phyloP scores from a whole-genome alignment of 2,329 filamentous ascomycete species.

The Alternaria arbusti region DNA sequence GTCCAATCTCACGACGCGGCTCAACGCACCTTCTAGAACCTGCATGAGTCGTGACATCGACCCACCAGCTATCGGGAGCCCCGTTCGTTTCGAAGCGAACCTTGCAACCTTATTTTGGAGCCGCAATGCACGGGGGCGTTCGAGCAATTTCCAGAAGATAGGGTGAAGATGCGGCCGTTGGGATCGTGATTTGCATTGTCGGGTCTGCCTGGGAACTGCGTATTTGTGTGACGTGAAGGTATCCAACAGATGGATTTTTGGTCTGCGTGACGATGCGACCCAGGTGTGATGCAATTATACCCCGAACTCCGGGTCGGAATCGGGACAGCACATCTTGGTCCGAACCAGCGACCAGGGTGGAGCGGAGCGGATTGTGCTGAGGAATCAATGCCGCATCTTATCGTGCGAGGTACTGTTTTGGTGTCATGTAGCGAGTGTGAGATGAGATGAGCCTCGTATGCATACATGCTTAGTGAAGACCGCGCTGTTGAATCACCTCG shows the following conservation, averaged over 20 bases:
- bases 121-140: neutral
- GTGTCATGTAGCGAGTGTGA: neutral
- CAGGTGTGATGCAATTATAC: neutral
- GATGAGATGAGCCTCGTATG: neutral
- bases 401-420: neutral
- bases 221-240: neutral
- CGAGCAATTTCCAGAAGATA: neutral
- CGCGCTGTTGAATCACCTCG: neutral
- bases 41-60: constrained; percentile 17
- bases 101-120: constrained; percentile 12
- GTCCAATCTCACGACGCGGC: constrained; percentile 19
- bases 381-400: neutral
- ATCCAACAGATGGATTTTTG: neutral
- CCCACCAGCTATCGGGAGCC: constrained; percentile 26
- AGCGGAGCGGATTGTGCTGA: constrained; percentile 1
- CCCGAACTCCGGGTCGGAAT: neutral
- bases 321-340: neutral
- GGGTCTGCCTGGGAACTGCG: neutral
- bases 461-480: neutral
- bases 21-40: constrained; percentile 20
- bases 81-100: constrained; percentile 14
- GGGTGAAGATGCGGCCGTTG: neutral
- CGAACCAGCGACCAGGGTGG: neutral
- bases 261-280: no score
- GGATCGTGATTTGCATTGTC: neutral